A percentile compares a stretch with the other conserved stretches of the same genome.
These are phyloP conservation scores for Calonectria hawksworthii DNA, from an alignment of 2,329 filamentous ascomycete species.

Conservation along the genomic window DNA sequence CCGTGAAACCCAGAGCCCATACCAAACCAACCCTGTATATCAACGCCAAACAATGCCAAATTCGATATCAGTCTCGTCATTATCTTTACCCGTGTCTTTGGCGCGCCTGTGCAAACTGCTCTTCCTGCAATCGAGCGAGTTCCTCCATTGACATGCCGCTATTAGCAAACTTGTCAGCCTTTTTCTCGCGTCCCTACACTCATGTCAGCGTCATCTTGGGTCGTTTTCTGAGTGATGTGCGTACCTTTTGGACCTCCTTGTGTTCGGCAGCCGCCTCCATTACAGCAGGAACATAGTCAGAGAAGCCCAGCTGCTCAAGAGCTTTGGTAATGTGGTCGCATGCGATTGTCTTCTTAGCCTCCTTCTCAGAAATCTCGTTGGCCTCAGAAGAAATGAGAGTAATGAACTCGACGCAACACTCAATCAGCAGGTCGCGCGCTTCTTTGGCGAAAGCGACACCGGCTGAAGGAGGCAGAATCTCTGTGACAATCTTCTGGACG, in stretches of 20 bases:
- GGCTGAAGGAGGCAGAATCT: slow-evolving; percentile 83
- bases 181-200: slow-evolving; percentile 89
- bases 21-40: slow-evolving; percentile 32
- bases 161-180: slow-evolving; percentile 96
- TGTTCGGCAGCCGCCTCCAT: slow-evolving; percentile 90
- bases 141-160: slow-evolving; percentile 94
- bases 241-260: slow-evolving; percentile 91
- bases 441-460: slow-evolving; percentile 95
- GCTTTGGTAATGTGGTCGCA: slow-evolving; percentile 98
- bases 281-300: slow-evolving; percentile 91
- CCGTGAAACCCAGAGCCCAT: slow-evolving; percentile 31
- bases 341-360: slow-evolving; percentile 99
- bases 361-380: slow-evolving; percentile 98
- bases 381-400: slow-evolving; percentile 98
- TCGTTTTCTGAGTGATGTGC: slow-evolving; percentile 45
- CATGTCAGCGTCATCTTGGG: slow-evolving; percentile 62
- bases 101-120: slow-evolving; percentile 85
- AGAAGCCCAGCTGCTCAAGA: slow-evolving; percentile 91
- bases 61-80: slow-evolving; percentile 36
- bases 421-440: slow-evolving; percentile 93
- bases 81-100: slow-evolving; percentile 50
- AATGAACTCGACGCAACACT: slow-evolving; percentile 99
- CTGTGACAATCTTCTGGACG: slow-evolving; percentile 89
- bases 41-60: slow-evolving; percentile 55
- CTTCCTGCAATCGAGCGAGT: slow-evolving; percentile 88